Evolutionary conservation across 495 filamentous ascomycete genomes (phyloP), one percentile per base, ranked within the genome.

Genomic region (Talaromyces liani): DNA sequence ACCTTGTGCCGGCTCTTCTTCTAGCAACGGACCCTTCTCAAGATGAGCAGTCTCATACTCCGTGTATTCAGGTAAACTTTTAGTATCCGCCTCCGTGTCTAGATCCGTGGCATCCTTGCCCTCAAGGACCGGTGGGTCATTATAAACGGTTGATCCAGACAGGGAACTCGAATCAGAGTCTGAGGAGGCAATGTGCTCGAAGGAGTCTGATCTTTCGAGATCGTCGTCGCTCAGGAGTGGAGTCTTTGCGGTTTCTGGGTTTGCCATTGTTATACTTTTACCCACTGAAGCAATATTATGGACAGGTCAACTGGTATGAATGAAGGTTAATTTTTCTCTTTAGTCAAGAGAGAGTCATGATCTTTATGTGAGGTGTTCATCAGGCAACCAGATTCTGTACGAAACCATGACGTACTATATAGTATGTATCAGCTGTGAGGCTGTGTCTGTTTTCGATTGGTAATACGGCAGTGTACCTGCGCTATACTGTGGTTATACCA

Each of bases 1-100:
- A 36, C 22, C 16, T 9, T 33, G 56, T 1, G 3, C 31, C 3
- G 29, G 10, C 31, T 20, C 2, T 9, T 58, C 18, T 22, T 14
- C 53, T 36, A 22, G 2, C 10, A 18, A 36, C 31, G 29, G 56
- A 29, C 27, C 53, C 22, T 56, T 56, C 22, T 56, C 53, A 58
- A 36, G 27, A 36, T 25, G 27, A 58, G 27, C 36, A 20, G 56
- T 16, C 29, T 58, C 56, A 36, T 58, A 58, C 12, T 36, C 27
- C 14, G 56, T 20, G 22, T 58, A 58, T 36, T 58, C 56, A 18
- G 56, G 56, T 58, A 58, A 58, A 9, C 27, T 58, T 36, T 58
- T 25, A 10, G 31, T 58, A 58, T 58, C 56, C 56, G 56, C 27
- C 2, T 34, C 8, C 7, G 14, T 29, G 14, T 58, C 56, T 20